Percentiles rank a stretch among this genome's conserved stretches.
Conservation (phyloP, 2,329 filamentous ascomycete species). For the Scedosporium minutisporum region DNA sequence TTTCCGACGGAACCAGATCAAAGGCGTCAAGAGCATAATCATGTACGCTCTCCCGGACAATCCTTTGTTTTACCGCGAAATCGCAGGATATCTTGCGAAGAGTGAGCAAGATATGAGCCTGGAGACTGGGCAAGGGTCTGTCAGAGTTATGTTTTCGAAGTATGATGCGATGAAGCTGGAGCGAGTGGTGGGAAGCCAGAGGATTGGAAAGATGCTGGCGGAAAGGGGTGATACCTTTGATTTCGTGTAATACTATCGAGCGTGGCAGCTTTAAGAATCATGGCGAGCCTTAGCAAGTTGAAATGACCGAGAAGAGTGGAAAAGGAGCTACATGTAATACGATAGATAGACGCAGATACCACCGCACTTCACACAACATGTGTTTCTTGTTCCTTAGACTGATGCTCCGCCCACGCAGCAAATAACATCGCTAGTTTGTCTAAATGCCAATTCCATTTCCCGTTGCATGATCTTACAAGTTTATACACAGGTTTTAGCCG, state of each 20-base stretch:
- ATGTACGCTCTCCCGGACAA: conserved; percentile 91
- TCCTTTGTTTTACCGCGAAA: conserved; percentile 68
- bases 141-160: conserved; percentile 65
- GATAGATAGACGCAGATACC: background rate
- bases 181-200: conserved; percentile 71
- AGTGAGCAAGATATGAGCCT: conserved; percentile 47
- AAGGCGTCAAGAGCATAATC: conserved; percentile 73
- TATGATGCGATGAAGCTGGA: conserved; percentile 88
- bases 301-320: background rate
- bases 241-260: conserved; percentile 57
- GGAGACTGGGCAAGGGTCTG: conserved; percentile 49
- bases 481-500: background rate
- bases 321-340: background rate
- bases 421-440: background rate
- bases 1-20: conserved; percentile 77
- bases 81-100: conserved; percentile 56
- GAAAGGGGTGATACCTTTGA: conserved; percentile 89
- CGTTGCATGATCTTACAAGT: conserved; percentile 1
- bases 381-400: too few species aligned
- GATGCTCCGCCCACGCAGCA: too few species aligned
- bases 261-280: background rate
- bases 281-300: background rate
- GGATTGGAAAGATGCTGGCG: conserved; percentile 73
- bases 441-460: background rate
- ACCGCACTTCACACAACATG: too few species aligned